Evolutionary conservation across 352 stramenopile genomes (phyloP).

Genomic region (Aphanomyces euteiches): DNA sequence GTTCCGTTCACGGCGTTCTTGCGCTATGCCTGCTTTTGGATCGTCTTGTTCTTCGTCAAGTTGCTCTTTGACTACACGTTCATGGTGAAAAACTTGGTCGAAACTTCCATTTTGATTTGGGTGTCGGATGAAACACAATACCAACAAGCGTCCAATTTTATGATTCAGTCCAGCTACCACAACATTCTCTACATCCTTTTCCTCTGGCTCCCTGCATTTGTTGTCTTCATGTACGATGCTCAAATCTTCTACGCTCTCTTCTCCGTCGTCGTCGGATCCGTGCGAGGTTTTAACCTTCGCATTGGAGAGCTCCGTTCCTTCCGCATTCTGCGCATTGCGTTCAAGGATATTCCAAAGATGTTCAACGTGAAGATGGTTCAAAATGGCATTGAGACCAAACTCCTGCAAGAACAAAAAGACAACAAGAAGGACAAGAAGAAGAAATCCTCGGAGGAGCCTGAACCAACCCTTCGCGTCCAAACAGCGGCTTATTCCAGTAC

Average conservation of each 20-base stretch:
- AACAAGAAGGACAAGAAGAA: constrained; percentile 66
- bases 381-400: constrained; percentile 37
- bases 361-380: constrained; percentile 86
- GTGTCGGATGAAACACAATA: constrained; percentile 66
- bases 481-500: background rate
- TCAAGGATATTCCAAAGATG: constrained; percentile 81
- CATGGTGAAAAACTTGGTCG: constrained; percentile 78
- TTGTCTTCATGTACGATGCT: constrained; percentile 82
- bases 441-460: constrained; percentile 37
- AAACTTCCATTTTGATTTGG: constrained; percentile 82
- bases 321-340: constrained; percentile 68
- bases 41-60: constrained; percentile 65
- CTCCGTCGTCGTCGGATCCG: constrained; percentile 67
- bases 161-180: constrained; percentile 73
- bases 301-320: constrained; percentile 83
- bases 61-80: constrained; percentile 81
- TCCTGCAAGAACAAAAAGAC: constrained; percentile 48
- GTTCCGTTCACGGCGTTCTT: constrained; percentile 65
- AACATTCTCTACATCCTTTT: constrained; percentile 81
- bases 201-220: constrained; percentile 72
- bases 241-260: constrained; percentile 82
- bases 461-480: constrained; percentile 9
- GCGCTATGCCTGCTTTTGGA: constrained; percentile 76
- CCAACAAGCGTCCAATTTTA: constrained; percentile 73
- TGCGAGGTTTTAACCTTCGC: constrained; percentile 75